These are phyloP conservation scores for Linum lewisii DNA, from an alignment of 345 rosid species.

Conservation along the genomic window DNA sequence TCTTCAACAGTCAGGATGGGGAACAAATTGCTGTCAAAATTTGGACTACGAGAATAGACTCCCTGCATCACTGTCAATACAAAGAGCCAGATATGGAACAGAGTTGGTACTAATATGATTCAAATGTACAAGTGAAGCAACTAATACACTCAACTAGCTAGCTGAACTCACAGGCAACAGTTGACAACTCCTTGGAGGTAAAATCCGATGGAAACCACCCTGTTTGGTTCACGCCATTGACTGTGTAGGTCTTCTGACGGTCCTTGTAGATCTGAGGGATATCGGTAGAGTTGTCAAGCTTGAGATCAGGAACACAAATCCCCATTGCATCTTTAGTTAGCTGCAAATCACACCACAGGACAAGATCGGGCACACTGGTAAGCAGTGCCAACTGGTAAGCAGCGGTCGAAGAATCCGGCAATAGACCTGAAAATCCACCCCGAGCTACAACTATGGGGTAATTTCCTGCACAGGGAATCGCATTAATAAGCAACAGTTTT, in stretches of 20 bases:
- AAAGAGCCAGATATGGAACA: not conserved
- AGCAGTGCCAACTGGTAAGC: conserved; percentile 2
- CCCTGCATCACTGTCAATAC: conserved; percentile 6
- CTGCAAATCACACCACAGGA: conserved; percentile 7
- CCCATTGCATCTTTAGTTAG: conserved; percentile 1
- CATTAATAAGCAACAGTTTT: not conserved
- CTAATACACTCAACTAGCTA: not conserved
- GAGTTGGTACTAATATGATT: not conserved
- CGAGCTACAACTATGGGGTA: conserved; percentile 1
- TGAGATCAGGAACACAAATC: conserved; percentile 4
- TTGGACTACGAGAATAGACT: conserved; percentile 2
- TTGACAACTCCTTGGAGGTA: not conserved
- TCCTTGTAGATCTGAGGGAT: not conserved
- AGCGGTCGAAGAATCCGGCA: not conserved
- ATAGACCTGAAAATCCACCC: conserved; percentile 9
- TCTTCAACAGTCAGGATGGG: not conserved
- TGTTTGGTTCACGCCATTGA: not conserved
- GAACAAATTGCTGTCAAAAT: conserved; percentile 5
- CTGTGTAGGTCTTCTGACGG: not conserved
- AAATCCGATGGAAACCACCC: conserved; percentile 8
- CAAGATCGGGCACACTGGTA: not conserved
- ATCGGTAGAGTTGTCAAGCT: not conserved
- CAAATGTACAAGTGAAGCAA: not conserved
- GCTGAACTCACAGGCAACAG: conserved; percentile 4
- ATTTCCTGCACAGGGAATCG: conserved; percentile 1